Evolutionary conservation across 2,329 filamentous ascomycete species (phyloP).

Genomic region (Exophiala aquamarina): DNA sequence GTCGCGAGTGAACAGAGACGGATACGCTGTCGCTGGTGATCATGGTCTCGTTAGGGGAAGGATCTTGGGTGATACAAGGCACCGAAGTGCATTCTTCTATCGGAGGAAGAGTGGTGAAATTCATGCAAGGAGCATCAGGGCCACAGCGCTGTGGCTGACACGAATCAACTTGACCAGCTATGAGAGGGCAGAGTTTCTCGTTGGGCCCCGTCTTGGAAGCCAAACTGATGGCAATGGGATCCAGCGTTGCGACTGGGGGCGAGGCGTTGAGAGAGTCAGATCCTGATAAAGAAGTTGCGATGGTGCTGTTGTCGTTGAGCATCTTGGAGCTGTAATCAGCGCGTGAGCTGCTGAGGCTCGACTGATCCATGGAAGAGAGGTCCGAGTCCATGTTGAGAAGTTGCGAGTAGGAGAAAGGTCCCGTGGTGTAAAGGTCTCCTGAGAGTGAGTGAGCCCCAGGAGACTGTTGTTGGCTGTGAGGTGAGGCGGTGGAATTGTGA

Average conservation of each 20-base stretch:
- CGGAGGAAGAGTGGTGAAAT: slow-evolving; percentile 26
- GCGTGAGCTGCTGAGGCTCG: slow-evolving; percentile 23
- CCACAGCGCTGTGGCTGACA: slow-evolving; percentile 27
- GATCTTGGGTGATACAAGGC: slow-evolving; percentile 19
- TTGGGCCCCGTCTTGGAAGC: slow-evolving; percentile 12
- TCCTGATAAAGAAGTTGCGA: slow-evolving; percentile 14
- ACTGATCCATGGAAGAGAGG: slow-evolving; percentile 24
- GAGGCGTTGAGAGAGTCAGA: slow-evolving; percentile 22
- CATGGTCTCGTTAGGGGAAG: slow-evolving; percentile 21
- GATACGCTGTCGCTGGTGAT: slow-evolving; percentile 23
- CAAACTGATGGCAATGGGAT: slow-evolving; percentile 20
- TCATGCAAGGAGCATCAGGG: slow-evolving; percentile 28
- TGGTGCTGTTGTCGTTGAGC: slow-evolving; percentile 18
- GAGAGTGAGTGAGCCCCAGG: slow-evolving; percentile 12
- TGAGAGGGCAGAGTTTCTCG: slow-evolving; percentile 27
- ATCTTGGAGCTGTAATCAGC: slow-evolving; percentile 22
- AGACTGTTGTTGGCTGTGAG: slow-evolving; percentile 13
- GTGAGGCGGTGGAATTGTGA: slow-evolving; percentile 14
- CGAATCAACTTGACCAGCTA: slow-evolving; percentile 25
- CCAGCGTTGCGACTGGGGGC: slow-evolving; percentile 17
- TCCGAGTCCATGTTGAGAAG: slow-evolving; percentile 26
- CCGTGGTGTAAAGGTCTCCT: slow-evolving; percentile 23
- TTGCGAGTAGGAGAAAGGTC: slow-evolving; percentile 23
- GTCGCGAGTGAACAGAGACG: slow-evolving; percentile 19
- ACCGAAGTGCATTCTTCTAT: slow-evolving; percentile 29